Evolutionary conservation across 139 green algal species (phyloP).

Genomic region (Chlorella vulgaris): DNA sequence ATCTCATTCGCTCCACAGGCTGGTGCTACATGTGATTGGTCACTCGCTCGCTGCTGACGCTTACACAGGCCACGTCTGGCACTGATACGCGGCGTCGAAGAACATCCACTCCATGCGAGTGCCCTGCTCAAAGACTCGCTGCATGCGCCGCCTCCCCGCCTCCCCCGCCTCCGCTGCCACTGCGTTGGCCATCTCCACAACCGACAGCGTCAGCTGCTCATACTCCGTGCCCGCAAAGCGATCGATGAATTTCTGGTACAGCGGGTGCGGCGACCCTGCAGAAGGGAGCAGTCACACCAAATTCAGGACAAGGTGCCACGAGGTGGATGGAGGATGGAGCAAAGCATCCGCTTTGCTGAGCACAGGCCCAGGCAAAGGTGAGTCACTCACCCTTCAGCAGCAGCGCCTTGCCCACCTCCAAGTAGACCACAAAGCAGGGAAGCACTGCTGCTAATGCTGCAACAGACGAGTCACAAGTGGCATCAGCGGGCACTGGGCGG

Average conservation of each 20-base stretch:
- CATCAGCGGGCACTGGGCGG: neutral
- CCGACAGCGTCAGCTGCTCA: neutral
- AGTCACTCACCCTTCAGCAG: neutral
- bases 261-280: conserved; percentile 33
- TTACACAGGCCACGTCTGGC: conserved; percentile 29
- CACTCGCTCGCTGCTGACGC: no score
- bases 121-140: neutral
- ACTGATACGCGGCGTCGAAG: conserved; percentile 16
- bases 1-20: no score
- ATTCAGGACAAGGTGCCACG: no score
- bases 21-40: no score
- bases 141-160: neutral
- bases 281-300: no score
- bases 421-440: conserved; percentile 22
- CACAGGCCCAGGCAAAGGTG: no score
- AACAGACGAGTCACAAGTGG: neutral
- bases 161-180: conserved; percentile 1
- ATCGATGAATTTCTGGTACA: conserved; percentile 42
- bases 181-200: conserved; percentile 22
- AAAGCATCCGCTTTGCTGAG: no score
- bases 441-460: conserved; percentile 13
- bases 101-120: conserved; percentile 41
- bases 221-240: conserved; percentile 32
- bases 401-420: conserved; percentile 15
- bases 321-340: neutral